Conservation (phyloP, 257 asterid genomes). For the Primulina eburnea region DNA sequence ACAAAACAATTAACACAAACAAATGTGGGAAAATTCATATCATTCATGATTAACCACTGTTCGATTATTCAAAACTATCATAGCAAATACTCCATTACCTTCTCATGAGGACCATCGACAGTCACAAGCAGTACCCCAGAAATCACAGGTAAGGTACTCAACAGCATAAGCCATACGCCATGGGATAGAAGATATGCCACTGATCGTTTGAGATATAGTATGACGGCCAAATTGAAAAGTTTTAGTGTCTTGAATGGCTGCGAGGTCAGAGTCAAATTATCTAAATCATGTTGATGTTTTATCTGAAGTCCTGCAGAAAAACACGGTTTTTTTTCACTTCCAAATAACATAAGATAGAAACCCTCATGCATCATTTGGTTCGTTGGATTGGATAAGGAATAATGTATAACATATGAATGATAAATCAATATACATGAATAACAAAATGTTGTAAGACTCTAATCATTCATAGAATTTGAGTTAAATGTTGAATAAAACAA, state of each 20-base stretch:
- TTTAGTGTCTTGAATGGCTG: constrained; percentile 65
- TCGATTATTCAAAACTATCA: constrained; percentile 13
- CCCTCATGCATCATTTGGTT: background rate
- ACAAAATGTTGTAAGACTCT: no score
- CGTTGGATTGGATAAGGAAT: no score
- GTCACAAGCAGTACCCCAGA: constrained; percentile 40
- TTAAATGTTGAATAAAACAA: no score
- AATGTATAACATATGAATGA: no score
- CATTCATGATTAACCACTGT: background rate
- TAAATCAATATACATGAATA: no score
- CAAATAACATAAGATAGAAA: constrained; percentile 1
- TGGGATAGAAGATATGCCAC: constrained; percentile 42
- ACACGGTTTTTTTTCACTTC: background rate
- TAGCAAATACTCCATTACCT: constrained; percentile 38
- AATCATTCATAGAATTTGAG: no score
- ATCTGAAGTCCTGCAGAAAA: constrained; percentile 48
- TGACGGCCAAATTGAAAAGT: constrained; percentile 48
- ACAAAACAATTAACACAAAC: constrained; percentile 3
- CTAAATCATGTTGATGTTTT: constrained; percentile 57
- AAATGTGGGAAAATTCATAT: constrained; percentile 8
- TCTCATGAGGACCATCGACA: constrained; percentile 50
- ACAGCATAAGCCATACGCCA: constrained; percentile 47
- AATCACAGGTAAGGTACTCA: constrained; percentile 33
- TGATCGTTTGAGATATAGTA: constrained; percentile 42
- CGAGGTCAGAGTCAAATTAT: constrained; percentile 46